phyloP scores from a whole-genome alignment of 306 rosid genomes.

The Malus orientalis region DNA sequence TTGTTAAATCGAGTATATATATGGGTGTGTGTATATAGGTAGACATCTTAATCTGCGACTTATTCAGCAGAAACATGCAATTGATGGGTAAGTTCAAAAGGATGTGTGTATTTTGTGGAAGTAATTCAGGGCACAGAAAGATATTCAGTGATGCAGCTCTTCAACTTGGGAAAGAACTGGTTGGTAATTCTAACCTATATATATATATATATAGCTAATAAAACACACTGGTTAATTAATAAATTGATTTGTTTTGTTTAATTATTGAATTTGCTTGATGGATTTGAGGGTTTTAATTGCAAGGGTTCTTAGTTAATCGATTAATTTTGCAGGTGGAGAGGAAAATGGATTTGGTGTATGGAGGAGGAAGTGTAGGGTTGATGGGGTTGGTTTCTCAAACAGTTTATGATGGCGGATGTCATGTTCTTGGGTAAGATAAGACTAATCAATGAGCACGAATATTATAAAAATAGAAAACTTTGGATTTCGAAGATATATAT shows the following conservation, averaged over 20 bases:
- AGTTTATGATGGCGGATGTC: constrained; percentile 20
- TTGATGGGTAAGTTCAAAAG: constrained; percentile 9
- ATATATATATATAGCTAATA: not conserved
- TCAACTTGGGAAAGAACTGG: constrained; percentile 23
- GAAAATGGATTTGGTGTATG: constrained; percentile 21
- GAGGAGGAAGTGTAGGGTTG: constrained; percentile 24
- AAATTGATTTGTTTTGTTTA: not conserved
- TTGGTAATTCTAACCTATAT: not conserved
- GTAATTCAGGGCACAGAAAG: constrained; percentile 11
- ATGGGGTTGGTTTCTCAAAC: constrained; percentile 25
- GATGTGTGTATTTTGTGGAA: constrained; percentile 23
- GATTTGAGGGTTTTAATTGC: not conserved
- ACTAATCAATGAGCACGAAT: not conserved
- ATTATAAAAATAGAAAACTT: not conserved
- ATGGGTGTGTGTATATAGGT: not conserved
- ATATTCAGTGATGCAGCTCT: constrained; percentile 25
- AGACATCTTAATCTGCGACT: not conserved
- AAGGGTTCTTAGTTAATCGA: not conserved
- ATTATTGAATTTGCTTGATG: not conserved
- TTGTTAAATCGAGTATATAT: not conserved
- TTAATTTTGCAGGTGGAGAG: constrained; percentile 20
- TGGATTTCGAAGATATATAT: not conserved
- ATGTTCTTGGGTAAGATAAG: constrained; percentile 22
- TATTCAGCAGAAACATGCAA: not conserved
- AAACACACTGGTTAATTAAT: not conserved